Percentiles rank a stretch among this genome's conserved stretches.
phyloP scores from a whole-genome alignment of 2,329 filamentous ascomycete species.

The Phyllosticta citribraziliensis region DNA sequence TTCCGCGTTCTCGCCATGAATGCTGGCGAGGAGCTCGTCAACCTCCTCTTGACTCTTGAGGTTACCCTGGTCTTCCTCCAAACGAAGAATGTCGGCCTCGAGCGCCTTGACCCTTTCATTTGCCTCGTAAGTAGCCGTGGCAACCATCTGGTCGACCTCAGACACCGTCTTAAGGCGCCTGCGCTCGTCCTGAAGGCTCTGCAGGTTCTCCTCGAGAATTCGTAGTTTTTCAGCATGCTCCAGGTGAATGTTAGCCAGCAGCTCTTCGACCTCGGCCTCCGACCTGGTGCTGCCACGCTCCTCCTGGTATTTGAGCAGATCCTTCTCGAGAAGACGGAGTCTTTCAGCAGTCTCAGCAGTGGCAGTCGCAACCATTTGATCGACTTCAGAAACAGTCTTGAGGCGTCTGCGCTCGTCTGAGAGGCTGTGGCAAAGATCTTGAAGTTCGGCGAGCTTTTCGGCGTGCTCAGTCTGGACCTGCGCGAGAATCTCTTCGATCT shows the following conservation, averaged over 20 bases:
- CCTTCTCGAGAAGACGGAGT: neutral
- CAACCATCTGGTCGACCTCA: slow-evolving; percentile 2
- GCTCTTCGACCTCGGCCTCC: slow-evolving; percentile 4
- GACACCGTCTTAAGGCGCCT: slow-evolving; percentile 3
- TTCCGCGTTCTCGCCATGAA: neutral
- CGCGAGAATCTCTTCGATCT: neutral
- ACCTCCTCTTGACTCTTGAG: neutral
- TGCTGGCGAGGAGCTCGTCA: neutral
- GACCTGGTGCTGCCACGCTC: neutral
- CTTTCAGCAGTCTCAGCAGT: neutral
- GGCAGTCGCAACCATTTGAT: neutral
- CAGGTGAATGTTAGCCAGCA: slow-evolving; percentile 1
- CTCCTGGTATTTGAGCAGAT: neutral
- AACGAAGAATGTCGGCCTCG: neutral
- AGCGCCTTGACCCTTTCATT: neutral
- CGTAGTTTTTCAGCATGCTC: slow-evolving; percentile 5
- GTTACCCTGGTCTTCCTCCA: slow-evolving; percentile 1
- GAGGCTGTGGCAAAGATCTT: neutral
- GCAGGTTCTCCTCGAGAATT: slow-evolving; percentile 1
- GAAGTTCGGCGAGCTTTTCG: neutral
- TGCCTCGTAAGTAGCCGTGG: neutral
- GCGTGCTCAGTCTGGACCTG: slow-evolving; percentile 2
- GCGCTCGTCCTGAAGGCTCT: slow-evolving; percentile 6
- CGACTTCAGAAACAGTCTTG: neutral
- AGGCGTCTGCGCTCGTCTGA: neutral